Evolutionary conservation across 768 basidiomycete genomes (phyloP).

Genomic region (Leccinum subgranulosum): DNA sequence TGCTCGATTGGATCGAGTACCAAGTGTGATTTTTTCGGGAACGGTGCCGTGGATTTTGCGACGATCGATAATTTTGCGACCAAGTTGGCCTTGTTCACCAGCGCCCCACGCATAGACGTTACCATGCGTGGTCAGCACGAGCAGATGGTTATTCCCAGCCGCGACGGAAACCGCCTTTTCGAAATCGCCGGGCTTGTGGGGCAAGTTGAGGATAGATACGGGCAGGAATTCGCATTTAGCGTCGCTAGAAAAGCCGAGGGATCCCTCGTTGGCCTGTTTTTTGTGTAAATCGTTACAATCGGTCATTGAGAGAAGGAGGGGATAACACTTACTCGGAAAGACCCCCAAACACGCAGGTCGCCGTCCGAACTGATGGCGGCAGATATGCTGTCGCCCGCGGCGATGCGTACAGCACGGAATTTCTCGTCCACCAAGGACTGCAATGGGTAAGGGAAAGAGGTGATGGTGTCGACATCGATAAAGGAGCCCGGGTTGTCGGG

Average conservation of each 20-base stretch:
- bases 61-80: constrained; percentile 84
- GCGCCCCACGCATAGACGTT: constrained; percentile 88
- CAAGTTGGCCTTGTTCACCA: constrained; percentile 88
- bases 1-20: constrained; percentile 58
- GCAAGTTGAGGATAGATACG: constrained; percentile 53
- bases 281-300: constrained; percentile 5
- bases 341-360: constrained; percentile 83
- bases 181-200: constrained; percentile 57
- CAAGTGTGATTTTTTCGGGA: constrained; percentile 83
- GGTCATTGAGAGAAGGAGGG: neutral
- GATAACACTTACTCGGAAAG: constrained; percentile 69
- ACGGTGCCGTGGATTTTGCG: constrained; percentile 86
- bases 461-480: constrained; percentile 50
- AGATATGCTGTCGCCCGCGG: constrained; percentile 85
- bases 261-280: constrained; percentile 67
- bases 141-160: constrained; percentile 84
- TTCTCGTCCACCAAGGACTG: constrained; percentile 69
- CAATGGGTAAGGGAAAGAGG: constrained; percentile 61
- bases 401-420: constrained; percentile 81
- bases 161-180: constrained; percentile 76
- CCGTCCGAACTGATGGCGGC: constrained; percentile 80
- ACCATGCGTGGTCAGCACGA: constrained; percentile 86
- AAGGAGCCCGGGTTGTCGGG: constrained; percentile 58
- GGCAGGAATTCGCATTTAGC: constrained; percentile 67
- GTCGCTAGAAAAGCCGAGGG: constrained; percentile 77